A percentile compares a stretch with the other conserved stretches of the same genome.
Evolutionary conservation across 331 rosid species (phyloP).

Genomic region (Malus hybrid): DNA sequence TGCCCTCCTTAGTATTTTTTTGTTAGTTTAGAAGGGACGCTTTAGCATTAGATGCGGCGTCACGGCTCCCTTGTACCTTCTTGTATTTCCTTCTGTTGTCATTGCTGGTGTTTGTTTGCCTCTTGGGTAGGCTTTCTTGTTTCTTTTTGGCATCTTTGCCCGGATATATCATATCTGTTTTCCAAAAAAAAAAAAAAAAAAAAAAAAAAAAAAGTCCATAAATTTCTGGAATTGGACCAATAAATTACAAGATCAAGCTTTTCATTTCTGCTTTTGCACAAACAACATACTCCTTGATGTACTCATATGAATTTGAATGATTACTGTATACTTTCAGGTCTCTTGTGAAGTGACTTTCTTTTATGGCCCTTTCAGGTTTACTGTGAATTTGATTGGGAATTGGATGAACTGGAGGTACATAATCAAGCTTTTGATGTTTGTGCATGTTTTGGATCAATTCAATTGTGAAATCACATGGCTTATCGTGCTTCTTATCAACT

Average conservation of each 20-base stretch:
- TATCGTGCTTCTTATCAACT: not conserved
- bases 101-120: too few species aligned
- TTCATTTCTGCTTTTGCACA: not conserved
- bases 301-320: not conserved
- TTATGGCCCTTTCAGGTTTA: constrained; percentile 43
- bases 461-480: not conserved
- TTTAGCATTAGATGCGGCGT: too few species aligned
- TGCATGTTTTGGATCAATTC: constrained; percentile 4
- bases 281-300: not conserved
- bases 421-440: constrained; percentile 9
- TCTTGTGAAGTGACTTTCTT: constrained; percentile 12
- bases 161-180: too few species aligned
- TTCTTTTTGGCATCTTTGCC: too few species aligned
- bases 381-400: constrained; percentile 93
- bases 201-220: not conserved
- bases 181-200: too few species aligned
- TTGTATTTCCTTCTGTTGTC: too few species aligned
- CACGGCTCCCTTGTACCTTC: too few species aligned
- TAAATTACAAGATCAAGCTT: not conserved
- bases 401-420: constrained; percentile 80
- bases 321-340: not conserved
- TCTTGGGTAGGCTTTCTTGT: too few species aligned
- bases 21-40: too few species aligned
- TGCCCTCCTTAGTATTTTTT: too few species aligned
- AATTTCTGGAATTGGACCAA: not conserved